Percentiles rank a stretch among this genome's conserved stretches.
These are phyloP conservation scores for Colletotrichum lini DNA, from an alignment of 2,329 filamentous ascomycete species.

Conservation along the genomic window DNA sequence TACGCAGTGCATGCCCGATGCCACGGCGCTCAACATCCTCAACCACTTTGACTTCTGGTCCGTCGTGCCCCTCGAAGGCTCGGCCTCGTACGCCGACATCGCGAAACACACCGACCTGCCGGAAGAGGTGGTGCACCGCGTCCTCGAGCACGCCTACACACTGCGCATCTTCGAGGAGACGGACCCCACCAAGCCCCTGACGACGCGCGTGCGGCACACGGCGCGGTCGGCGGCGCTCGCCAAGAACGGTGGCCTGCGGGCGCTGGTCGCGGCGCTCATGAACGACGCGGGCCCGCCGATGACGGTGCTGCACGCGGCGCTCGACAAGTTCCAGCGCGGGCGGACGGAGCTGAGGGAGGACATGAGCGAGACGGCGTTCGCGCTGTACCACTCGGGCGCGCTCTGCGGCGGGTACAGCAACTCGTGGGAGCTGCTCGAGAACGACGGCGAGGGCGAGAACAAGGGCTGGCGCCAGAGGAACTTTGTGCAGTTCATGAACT, in stretches of 20 bases:
- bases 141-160: slow-evolving; percentile 56
- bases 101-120: slow-evolving; percentile 55
- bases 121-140: slow-evolving; percentile 54
- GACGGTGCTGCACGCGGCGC: slow-evolving; percentile 52
- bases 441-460: slow-evolving; percentile 55
- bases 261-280: slow-evolving; percentile 54
- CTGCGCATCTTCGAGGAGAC: slow-evolving; percentile 55
- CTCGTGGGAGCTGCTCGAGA: slow-evolving; percentile 58
- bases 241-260: slow-evolving; percentile 50
- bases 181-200: slow-evolving; percentile 36
- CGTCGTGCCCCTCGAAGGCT: slow-evolving; percentile 62
- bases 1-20: slow-evolving; percentile 59
- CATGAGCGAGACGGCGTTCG: slow-evolving; percentile 55
- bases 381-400: slow-evolving; percentile 52
- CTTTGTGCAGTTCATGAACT: slow-evolving; percentile 58
- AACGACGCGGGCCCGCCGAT: slow-evolving; percentile 56
- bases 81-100: slow-evolving; percentile 59
- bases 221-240: slow-evolving; percentile 56
- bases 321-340: slow-evolving; percentile 51
- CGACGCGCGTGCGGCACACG: slow-evolving; percentile 52
- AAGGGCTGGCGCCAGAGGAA: slow-evolving; percentile 56
- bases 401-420: slow-evolving; percentile 50
- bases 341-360: slow-evolving; percentile 51
- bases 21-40: slow-evolving; percentile 60
- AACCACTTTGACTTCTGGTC: slow-evolving; percentile 69